phyloP scores from a whole-genome alignment of 2,329 filamentous ascomycete genomes.

The Metarhizium sp. region DNA sequence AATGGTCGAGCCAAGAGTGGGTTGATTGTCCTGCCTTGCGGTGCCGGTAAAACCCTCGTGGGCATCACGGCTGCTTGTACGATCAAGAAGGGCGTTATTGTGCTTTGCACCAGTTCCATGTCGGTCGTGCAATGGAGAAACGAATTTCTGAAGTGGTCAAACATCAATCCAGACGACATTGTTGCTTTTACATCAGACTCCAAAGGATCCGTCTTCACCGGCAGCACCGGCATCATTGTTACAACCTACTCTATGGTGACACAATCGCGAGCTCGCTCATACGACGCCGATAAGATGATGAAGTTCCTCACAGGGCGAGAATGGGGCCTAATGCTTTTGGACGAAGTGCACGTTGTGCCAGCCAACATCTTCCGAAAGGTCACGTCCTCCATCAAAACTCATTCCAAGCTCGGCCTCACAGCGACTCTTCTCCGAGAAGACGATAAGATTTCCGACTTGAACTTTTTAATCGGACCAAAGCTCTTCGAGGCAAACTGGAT shows the following conservation, averaged over 20 bases:
- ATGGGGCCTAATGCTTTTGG: slow-evolving; percentile 95
- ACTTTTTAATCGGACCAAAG: slow-evolving; percentile 95
- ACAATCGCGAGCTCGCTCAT: slow-evolving; percentile 73
- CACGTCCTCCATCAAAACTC: slow-evolving; percentile 84
- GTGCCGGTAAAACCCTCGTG: slow-evolving; percentile 92
- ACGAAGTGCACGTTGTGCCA: slow-evolving; percentile 96
- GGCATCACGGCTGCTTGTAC: slow-evolving; percentile 98
- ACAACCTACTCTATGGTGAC: slow-evolving; percentile 99
- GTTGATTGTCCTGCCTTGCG: slow-evolving; percentile 93
- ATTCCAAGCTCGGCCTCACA: slow-evolving; percentile 89
- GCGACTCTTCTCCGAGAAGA: slow-evolving; percentile 92
- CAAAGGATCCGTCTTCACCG: slow-evolving; percentile 68
- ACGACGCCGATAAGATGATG: slow-evolving; percentile 97
- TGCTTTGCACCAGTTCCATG: slow-evolving; percentile 96
- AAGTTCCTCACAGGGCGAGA: slow-evolving; percentile 80
- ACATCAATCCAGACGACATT: slow-evolving; percentile 85
- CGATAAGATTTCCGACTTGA: slow-evolving; percentile 95
- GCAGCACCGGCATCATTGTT: slow-evolving; percentile 91
- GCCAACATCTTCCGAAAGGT: slow-evolving; percentile 95
- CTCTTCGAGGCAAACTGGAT: slow-evolving; percentile 99
- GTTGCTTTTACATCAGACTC: slow-evolving; percentile 91
- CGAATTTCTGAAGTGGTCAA: slow-evolving; percentile 97
- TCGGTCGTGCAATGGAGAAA: slow-evolving; percentile 94
- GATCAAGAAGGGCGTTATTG: slow-evolving; percentile 92
- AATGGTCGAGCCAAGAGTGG: slow-evolving; percentile 95